phyloP scores from a whole-genome alignment of 192 early-diverging fungal species.

The Coemansia sp. region DNA sequence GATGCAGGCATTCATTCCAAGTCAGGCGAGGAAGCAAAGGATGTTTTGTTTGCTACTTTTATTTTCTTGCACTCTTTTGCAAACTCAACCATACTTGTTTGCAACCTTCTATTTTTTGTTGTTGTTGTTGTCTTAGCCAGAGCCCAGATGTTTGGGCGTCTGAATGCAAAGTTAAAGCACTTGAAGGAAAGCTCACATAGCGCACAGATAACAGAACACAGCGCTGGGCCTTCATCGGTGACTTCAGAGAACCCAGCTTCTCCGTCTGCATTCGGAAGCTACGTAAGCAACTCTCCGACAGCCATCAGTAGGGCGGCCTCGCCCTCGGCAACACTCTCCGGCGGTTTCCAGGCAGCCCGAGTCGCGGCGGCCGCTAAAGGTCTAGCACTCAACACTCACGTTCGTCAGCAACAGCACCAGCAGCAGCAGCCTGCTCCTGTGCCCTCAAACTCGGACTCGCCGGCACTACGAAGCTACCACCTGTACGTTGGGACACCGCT shows the following conservation, averaged over 20 bases:
- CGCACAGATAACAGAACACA: constrained; percentile 32
- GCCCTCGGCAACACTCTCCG: constrained; percentile 22
- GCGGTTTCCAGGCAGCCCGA: constrained; percentile 36
- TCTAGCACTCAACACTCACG: constrained; percentile 20
- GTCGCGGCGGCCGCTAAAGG: constrained; percentile 35
- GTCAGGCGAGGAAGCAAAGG: not conserved
- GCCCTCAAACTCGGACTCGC: constrained; percentile 18
- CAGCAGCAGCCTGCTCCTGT: constrained; percentile 3
- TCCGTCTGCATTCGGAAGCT: constrained; percentile 18
- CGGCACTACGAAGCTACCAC: constrained; percentile 38
- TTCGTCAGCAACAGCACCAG: constrained; percentile 3
- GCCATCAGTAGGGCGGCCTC: constrained; percentile 38
- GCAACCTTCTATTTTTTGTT: not conserved
- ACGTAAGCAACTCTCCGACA: constrained; percentile 6
- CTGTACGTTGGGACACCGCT: constrained; percentile 48
- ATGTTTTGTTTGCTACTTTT: constrained; percentile 3
- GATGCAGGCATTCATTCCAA: not conserved
- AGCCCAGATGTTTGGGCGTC: constrained; percentile 54
- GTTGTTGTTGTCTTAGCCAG: constrained; percentile 4
- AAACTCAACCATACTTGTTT: too few species aligned
- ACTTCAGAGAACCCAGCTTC: constrained; percentile 13
- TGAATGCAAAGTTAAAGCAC: constrained; percentile 55
- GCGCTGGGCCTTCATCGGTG: constrained; percentile 32
- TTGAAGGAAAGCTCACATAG: constrained; percentile 48
- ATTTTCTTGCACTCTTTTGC: constrained; percentile 3